phyloP scores from a whole-genome alignment of 2,329 filamentous ascomycete genomes.

The Zymoseptoria crescenta region DNA sequence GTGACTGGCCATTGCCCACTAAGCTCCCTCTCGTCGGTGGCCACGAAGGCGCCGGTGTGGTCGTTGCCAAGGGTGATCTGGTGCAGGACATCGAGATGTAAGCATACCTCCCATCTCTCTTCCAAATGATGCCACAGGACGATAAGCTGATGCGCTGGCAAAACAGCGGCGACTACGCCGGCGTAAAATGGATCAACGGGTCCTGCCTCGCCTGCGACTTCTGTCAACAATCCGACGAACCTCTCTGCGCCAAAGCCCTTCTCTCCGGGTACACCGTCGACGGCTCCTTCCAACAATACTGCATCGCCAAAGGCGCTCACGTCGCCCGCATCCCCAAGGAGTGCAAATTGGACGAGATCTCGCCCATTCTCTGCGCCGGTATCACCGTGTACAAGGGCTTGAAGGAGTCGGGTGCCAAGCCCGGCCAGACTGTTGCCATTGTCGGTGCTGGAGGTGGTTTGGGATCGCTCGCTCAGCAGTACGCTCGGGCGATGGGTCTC shows the following conservation, averaged over 20 bases:
- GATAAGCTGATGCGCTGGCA: background rate
- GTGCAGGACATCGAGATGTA: constrained; percentile 65
- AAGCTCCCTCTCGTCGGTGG: constrained; percentile 84
- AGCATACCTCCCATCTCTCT: constrained; percentile 1
- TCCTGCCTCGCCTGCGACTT: constrained; percentile 76
- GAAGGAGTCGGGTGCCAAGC: constrained; percentile 68
- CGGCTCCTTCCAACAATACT: constrained; percentile 89
- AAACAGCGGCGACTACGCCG: constrained; percentile 63
- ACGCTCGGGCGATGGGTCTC: constrained; percentile 84
- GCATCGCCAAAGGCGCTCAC: constrained; percentile 77
- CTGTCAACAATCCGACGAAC: constrained; percentile 74
- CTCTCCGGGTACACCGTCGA: constrained; percentile 91
- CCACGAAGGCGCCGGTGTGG: constrained; percentile 68
- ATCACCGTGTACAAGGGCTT: constrained; percentile 88
- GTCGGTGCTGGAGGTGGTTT: constrained; percentile 82
- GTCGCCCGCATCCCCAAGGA: constrained; percentile 75
- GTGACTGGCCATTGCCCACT: constrained; percentile 78
- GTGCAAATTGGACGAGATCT: constrained; percentile 64
- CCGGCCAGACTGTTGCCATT: constrained; percentile 73
- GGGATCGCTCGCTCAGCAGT: constrained; percentile 73
- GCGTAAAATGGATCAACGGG: constrained; percentile 88
- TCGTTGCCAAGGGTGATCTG: constrained; percentile 70
- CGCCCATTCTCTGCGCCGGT: constrained; percentile 68
- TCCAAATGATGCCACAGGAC: no score
- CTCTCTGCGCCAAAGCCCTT: constrained; percentile 65